Evolutionary conservation across 345 rosid species (phyloP).

Genomic region (Rhizophora mangle): DNA sequence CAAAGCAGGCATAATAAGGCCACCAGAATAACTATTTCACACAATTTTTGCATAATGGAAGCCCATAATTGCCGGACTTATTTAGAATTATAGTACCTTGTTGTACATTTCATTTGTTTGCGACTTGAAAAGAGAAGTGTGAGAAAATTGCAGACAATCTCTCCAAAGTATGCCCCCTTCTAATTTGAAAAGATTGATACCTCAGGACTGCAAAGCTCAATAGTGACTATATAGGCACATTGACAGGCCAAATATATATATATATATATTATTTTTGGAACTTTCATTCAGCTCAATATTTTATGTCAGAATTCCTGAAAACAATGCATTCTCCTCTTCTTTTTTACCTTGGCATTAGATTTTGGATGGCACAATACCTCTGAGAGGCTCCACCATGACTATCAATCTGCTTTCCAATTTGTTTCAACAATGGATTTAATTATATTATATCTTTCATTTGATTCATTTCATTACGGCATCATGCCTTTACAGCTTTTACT

Average conservation of each 20-base stretch:
- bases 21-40: background rate
- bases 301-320: too few relatives aligned
- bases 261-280: background rate
- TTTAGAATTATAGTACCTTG: background rate
- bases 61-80: background rate
- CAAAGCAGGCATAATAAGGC: background rate
- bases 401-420: background rate
- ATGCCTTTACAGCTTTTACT: background rate
- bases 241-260: background rate
- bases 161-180: background rate
- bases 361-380: background rate
- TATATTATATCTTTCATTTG: too few relatives aligned
- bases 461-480: background rate
- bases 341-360: background rate
- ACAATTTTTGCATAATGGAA: background rate
- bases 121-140: too few relatives aligned
- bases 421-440: too few relatives aligned
- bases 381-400: background rate
- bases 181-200: background rate
- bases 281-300: too few relatives aligned
- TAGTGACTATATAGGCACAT: background rate
- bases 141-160: background rate
- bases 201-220: background rate
- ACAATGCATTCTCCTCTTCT: too few relatives aligned
- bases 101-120: background rate